phyloP scores from a whole-genome alignment of 805 yeast genomes.

The Saturnispora ahearnii region DNA sequence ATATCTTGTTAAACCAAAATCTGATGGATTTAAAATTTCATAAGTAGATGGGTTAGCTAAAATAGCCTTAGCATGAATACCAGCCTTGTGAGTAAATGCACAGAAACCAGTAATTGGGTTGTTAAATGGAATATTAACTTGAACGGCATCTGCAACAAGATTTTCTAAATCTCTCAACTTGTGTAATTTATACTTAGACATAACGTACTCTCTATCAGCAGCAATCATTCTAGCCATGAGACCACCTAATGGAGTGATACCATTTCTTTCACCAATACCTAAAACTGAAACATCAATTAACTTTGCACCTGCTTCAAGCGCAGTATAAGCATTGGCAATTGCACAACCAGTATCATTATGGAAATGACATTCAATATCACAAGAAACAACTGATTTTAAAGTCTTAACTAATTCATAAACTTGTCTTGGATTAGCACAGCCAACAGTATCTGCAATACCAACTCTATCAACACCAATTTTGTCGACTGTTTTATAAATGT shows the following conservation, averaged over 20 bases:
- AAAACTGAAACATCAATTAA: conserved; percentile 90
- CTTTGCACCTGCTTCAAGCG: conserved; percentile 94
- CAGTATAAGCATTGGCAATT: conserved; percentile 96
- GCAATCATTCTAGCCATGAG: conserved; percentile 99
- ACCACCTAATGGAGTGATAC: conserved; percentile 96
- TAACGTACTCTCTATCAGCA: conserved; percentile 92
- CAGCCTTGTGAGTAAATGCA: conserved; percentile 99
- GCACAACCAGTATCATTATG: conserved; percentile 99
- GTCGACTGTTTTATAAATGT: conserved; percentile 93
- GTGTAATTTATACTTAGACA: conserved; percentile 89
- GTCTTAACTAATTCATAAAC: conserved; percentile 95
- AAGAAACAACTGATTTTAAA: conserved; percentile 82
- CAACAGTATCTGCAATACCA: conserved; percentile 98
- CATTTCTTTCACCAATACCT: conserved; percentile 98
- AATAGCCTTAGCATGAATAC: conserved; percentile 98
- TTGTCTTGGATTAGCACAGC: conserved; percentile 98
- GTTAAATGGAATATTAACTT: conserved; percentile 94
- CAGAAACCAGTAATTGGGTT: conserved; percentile 99
- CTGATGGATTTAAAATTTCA: conserved; percentile 90
- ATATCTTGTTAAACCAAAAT: conserved; percentile 92
- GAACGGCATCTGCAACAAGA: conserved; percentile 94
- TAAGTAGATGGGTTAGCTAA: conserved; percentile 98
- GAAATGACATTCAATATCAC: conserved; percentile 98
- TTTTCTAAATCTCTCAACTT: conserved; percentile 93
- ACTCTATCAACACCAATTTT: conserved; percentile 97